These are phyloP conservation scores for Plasmodium cynomolgi DNA, from an alignment of 169 alveolate genomes.

Conservation along the genomic window DNA sequence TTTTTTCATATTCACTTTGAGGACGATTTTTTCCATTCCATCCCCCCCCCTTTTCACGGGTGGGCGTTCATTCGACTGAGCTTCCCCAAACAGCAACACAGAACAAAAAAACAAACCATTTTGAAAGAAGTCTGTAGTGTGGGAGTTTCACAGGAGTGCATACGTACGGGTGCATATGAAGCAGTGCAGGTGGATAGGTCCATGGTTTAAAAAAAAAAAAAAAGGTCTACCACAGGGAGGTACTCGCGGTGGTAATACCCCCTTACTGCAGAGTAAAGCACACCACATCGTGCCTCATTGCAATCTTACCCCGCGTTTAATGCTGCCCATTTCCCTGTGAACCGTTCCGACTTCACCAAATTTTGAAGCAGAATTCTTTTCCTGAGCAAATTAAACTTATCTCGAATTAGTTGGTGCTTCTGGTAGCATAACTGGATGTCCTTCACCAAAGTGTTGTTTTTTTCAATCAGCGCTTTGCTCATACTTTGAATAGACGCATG, in stretches of 20 bases:
- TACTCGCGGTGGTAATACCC: background rate
- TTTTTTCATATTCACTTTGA: background rate
- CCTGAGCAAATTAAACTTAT: constrained; percentile 27
- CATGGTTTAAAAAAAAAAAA: background rate
- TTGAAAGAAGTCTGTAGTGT: background rate
- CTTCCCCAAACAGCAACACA: background rate
- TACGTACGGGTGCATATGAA: background rate
- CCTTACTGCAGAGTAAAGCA: background rate
- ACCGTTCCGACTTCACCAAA: background rate
- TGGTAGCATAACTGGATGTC: constrained; percentile 32
- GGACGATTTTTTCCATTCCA: background rate
- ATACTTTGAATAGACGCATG: constrained; percentile 17
- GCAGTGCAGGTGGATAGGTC: background rate
- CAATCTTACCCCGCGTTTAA: background rate
- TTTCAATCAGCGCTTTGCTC: constrained; percentile 30
- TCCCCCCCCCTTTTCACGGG: background rate
- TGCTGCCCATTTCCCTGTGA: constrained; percentile 4
- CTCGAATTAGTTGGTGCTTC: constrained; percentile 28
- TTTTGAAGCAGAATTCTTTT: constrained; percentile 6
- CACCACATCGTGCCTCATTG: too few relatives aligned
- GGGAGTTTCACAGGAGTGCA: background rate
- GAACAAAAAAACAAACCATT: background rate
- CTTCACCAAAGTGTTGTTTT: background rate
- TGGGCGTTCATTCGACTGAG: background rate
- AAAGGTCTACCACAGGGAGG: background rate